phyloP scores from a whole-genome alignment of 805 yeast species.

The Metschnikowia kofuensis region DNA sequence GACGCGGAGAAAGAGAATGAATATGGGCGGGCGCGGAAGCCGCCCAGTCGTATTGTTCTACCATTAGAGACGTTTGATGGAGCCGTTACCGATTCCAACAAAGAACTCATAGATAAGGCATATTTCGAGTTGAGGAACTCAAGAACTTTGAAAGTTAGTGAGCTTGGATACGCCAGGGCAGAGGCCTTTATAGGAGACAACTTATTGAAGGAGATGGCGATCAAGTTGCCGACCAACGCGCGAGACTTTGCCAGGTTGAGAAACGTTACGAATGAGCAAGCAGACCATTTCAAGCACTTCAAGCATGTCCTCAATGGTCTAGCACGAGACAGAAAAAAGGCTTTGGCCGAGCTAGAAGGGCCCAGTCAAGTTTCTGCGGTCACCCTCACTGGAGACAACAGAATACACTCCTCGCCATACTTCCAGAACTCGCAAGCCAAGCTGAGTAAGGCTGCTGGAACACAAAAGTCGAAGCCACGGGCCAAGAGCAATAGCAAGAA shows the following conservation, averaged over 20 bases:
- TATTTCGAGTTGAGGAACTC: conserved; percentile 38
- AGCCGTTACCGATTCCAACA: conserved; percentile 16
- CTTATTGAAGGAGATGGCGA: conserved; percentile 53
- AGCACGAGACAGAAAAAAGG: conserved; percentile 30
- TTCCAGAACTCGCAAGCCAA: conserved; percentile 3
- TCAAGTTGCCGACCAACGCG: conserved; percentile 49
- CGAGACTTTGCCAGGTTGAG: conserved; percentile 42
- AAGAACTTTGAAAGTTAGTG: conserved; percentile 42
- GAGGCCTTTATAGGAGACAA: conserved; percentile 24
- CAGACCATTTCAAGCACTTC: conserved; percentile 37
- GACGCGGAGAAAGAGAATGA: conserved; percentile 10
- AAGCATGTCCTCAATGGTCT: conserved; percentile 33
- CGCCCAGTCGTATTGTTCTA: conserved; percentile 20
- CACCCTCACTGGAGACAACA: not conserved
- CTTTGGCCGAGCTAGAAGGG: not conserved
- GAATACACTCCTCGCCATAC: conserved; percentile 4
- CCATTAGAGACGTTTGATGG: conserved; percentile 20
- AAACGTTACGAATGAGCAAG: conserved; percentile 32
- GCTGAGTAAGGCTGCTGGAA: not conserved
- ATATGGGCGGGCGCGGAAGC: conserved; percentile 2
- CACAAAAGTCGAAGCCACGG: not conserved
- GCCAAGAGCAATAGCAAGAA: not conserved
- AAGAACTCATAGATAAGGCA: conserved; percentile 26
- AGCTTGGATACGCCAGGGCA: conserved; percentile 30
- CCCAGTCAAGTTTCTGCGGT: not conserved